phyloP scores from a whole-genome alignment of 768 basidiomycete species.

The Exidia glandulosa region DNA sequence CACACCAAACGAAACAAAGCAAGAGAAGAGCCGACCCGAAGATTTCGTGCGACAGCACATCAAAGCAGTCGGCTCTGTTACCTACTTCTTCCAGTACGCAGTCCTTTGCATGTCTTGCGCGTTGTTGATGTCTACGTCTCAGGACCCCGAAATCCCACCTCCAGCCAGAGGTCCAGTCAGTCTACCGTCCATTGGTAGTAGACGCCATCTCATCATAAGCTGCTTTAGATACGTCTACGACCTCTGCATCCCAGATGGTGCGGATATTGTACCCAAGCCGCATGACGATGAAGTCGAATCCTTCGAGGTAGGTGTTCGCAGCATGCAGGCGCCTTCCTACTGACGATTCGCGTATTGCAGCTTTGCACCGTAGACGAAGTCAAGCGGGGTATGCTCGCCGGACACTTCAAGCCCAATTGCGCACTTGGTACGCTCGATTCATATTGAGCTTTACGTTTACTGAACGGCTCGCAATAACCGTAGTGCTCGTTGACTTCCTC shows the following conservation, averaged over 20 bases:
- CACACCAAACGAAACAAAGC: constrained; percentile 83
- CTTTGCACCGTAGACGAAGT: constrained; percentile 55
- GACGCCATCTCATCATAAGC: background rate
- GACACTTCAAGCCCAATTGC: constrained; percentile 89
- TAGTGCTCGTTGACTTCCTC: constrained; percentile 83
- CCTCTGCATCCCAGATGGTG: constrained; percentile 48
- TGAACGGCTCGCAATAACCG: background rate
- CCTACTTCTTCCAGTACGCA: constrained; percentile 61
- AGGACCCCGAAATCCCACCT: constrained; percentile 65
- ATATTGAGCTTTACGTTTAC: background rate
- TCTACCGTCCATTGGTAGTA: constrained; percentile 1
- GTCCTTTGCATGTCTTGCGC: background rate
- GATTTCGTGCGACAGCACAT: constrained; percentile 49
- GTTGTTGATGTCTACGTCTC: background rate
- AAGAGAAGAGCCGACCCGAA: constrained; percentile 78
- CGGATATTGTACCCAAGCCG: constrained; percentile 55
- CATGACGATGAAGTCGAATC: constrained; percentile 90
- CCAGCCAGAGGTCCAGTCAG: constrained; percentile 78
- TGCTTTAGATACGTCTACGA: constrained; percentile 70
- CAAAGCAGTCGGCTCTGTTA: constrained; percentile 54
- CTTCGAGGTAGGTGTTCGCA: constrained; percentile 54
- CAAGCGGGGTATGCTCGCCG: constrained; percentile 48
- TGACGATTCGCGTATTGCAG: constrained; percentile 24
- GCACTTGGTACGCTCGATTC: constrained; percentile 49
- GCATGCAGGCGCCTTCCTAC: background rate